Evolutionary conservation across 23 red algal genomes (phyloP), one percentile per base, ranked within the genome.

Genomic region (Chondrus crispus): DNA sequence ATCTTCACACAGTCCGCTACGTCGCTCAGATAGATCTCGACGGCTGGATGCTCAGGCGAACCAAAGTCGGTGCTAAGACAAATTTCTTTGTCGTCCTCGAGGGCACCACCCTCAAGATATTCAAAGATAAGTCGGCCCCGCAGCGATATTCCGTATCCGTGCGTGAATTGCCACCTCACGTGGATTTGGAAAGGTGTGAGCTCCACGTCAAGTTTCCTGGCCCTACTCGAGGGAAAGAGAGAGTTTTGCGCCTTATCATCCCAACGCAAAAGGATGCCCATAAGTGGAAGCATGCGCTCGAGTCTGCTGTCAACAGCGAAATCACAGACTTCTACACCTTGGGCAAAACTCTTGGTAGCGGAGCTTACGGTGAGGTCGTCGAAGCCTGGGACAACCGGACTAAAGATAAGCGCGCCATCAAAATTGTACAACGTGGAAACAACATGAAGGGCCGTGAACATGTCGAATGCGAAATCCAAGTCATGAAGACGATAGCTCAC

Each of bases 381-480:
- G 26, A 78, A 26, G 92, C 69, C 33, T 89, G 46, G 49, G 85
- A 95, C 44, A 81, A 70, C 33, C 40, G 63, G 35, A 85, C 82
- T 37, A 92, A 92, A 44, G 80, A 96, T 43, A 84, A 58, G 74
- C 82, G 88, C 62, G 94, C 94, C 43, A 82, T 96, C 2, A 96
- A 96, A 64, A 91, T 96, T 69, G 92, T 96, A 51, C 45, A 81
- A 71, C 81, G 84, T 19, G 85, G 84, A 37, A 82, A 26, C 20
- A 91, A 83, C 14, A 89, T 77, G 63, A 96, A 96, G 76, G 52
- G 28, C 32, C 91, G 70, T 32, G 94, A 96, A 51, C 94, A 91
- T 74, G 49, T 96, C 33, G 77, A 92, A 75, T 60, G 94, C 29
- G 94, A 96, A 44, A 92, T 96, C 20, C 75, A 91, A 52, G 89